These are phyloP conservation scores for Coemansia sp. DNA, from an alignment of 192 early-diverging fungal genomes.

Conservation along the genomic window DNA sequence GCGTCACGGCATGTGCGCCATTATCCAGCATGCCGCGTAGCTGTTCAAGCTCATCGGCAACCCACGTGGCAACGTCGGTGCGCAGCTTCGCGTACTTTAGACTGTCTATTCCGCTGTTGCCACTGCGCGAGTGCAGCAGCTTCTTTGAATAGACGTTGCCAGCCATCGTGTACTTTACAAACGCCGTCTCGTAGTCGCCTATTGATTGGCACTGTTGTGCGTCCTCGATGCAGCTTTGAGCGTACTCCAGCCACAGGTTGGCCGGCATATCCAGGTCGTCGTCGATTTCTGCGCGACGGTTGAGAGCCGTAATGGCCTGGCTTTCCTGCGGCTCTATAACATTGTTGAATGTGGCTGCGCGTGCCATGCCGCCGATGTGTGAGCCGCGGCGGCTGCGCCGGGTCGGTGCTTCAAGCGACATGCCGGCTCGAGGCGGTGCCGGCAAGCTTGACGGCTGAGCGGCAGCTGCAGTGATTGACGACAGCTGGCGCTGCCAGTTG, in stretches of 20 bases:
- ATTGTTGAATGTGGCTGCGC: neutral
- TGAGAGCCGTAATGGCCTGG: conserved; percentile 16
- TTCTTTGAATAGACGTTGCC: conserved; percentile 53
- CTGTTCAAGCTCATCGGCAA: conserved; percentile 25
- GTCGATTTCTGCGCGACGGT: conserved; percentile 27
- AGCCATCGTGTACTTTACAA: conserved; percentile 34
- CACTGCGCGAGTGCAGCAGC: conserved; percentile 43
- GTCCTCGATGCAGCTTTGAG: conserved; percentile 26
- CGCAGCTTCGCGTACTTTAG: conserved; percentile 44
- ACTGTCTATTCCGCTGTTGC: conserved; percentile 35
- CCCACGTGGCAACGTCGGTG: conserved; percentile 22
- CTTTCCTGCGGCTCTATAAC: neutral
- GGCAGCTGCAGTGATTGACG: neutral
- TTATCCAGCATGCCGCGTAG: conserved; percentile 2
- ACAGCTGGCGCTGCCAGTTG: neutral
- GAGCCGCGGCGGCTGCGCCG: neutral
- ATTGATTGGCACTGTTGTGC: conserved; percentile 9
- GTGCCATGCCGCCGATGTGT: neutral
- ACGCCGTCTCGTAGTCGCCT: conserved; percentile 34
- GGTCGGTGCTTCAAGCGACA: neutral
- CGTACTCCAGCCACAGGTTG: conserved; percentile 25
- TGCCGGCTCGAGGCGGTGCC: neutral
- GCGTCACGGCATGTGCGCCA: neutral
- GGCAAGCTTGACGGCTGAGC: neutral
- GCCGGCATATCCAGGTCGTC: conserved; percentile 12